Percentiles rank a stretch among this genome's conserved stretches.
phyloP scores from a whole-genome alignment of 495 filamentous ascomycete genomes.

The Annulohypoxylon bovei region DNA sequence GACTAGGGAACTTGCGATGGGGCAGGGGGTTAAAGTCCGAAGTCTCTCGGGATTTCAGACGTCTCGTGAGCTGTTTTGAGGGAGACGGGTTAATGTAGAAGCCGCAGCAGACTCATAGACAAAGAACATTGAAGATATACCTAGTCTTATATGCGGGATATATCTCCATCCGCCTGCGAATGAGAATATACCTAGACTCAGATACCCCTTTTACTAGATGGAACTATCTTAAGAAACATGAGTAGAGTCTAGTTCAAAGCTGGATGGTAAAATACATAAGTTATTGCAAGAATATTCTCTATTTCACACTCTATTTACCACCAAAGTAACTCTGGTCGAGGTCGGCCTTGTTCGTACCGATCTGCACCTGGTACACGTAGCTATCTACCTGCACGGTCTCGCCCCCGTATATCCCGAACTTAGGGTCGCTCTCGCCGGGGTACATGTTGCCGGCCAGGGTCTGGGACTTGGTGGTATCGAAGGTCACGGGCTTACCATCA shows the following conservation, averaged over 20 bases:
- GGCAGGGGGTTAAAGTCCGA: not conserved
- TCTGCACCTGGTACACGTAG: constrained; percentile 35
- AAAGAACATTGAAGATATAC: not conserved
- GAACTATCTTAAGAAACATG: no score
- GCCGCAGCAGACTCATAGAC: not conserved
- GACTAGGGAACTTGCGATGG: not conserved
- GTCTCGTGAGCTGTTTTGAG: not conserved
- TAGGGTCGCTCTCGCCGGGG: constrained; percentile 28
- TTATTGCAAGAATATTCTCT: not conserved
- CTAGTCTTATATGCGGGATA: not conserved
- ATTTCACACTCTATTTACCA: constrained; percentile 2
- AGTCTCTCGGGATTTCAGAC: not conserved
- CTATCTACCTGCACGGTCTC: constrained; percentile 24
- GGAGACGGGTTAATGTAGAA: not conserved
- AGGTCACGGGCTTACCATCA: constrained; percentile 32
- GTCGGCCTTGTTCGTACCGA: constrained; percentile 29
- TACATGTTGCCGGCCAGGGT: constrained; percentile 30
- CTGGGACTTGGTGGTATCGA: constrained; percentile 29
- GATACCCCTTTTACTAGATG: not conserved
- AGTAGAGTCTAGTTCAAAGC: no score
- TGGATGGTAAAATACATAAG: not conserved
- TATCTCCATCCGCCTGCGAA: no score
- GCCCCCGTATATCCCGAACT: constrained; percentile 37
- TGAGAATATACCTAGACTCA: no score
- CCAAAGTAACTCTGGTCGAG: constrained; percentile 35